These are phyloP conservation scores for Kodamaea derodonti DNA, from an alignment of 1,139 yeast genomes.

Conservation along the genomic window DNA sequence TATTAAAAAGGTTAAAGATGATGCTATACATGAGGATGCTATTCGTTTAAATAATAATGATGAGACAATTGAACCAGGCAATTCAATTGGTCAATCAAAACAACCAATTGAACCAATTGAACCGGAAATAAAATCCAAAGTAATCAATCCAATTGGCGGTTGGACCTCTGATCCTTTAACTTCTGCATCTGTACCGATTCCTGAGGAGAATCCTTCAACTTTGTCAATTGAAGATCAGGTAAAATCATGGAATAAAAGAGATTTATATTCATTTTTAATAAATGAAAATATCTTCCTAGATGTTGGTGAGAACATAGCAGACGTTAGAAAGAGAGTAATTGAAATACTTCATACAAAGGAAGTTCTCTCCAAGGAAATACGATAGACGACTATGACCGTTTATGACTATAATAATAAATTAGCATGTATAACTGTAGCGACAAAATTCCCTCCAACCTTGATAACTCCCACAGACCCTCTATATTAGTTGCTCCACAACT, in stretches of 20 bases:
- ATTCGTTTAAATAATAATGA: neutral
- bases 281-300: constrained; percentile 17
- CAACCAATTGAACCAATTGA: neutral
- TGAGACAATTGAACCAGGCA: neutral
- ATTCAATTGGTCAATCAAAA: neutral
- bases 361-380: too few species aligned
- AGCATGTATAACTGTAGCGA: too few species aligned
- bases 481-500: too few species aligned
- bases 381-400: too few species aligned
- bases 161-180: constrained; percentile 1
- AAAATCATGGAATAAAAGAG: constrained; percentile 18
- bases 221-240: constrained; percentile 5
- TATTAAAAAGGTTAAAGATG: neutral
- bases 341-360: neutral
- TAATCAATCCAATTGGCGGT: neutral
- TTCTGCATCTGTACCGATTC: neutral
- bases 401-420: too few species aligned
- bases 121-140: neutral
- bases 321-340: constrained; percentile 13
- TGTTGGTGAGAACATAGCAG: constrained; percentile 16
- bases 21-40: neutral
- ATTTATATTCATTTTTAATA: constrained; percentile 17
- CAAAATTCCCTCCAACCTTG: too few species aligned
- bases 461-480: too few species aligned
- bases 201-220: neutral